These are phyloP conservation scores for Dalechampia spathulata DNA, from an alignment of 441 rosid genomes.

Conservation along the genomic window DNA sequence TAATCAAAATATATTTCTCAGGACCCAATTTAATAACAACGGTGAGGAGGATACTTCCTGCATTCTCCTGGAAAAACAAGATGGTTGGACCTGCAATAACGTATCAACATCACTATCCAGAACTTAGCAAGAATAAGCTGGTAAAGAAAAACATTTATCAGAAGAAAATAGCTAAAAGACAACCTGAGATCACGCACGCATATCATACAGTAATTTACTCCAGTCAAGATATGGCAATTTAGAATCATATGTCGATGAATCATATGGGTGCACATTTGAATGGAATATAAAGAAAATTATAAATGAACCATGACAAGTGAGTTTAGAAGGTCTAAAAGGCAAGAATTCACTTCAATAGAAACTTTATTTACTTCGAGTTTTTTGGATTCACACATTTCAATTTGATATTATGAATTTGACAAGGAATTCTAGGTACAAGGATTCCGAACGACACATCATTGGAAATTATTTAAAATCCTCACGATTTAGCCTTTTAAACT, in stretches of 20 bases:
- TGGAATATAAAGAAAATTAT: neutral
- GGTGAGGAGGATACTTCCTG: slow-evolving; percentile 85
- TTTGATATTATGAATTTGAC: no score
- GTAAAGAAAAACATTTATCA: neutral
- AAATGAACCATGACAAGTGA: neutral
- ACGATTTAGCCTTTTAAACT: no score
- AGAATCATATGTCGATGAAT: neutral
- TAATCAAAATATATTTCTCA: slow-evolving; percentile 4
- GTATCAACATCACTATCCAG: neutral
- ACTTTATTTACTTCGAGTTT: no score
- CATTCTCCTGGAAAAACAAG: slow-evolving; percentile 97
- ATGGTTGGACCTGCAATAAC: slow-evolving; percentile 86
- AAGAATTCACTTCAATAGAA: no score
- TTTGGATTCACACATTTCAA: no score
- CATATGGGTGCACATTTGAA: neutral
- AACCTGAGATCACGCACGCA: no score
- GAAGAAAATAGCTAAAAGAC: neutral
- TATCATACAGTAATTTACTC: neutral
- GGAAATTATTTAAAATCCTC: no score
- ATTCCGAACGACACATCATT: no score
- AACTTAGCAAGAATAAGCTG: neutral
- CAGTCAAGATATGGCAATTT: neutral
- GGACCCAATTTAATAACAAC: slow-evolving; percentile 4
- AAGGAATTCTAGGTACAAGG: no score
- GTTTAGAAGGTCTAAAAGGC: no score